These are phyloP conservation scores for Akanthomyces dipterigenus DNA, from an alignment of 2,329 filamentous ascomycete genomes.

Conservation along the genomic window DNA sequence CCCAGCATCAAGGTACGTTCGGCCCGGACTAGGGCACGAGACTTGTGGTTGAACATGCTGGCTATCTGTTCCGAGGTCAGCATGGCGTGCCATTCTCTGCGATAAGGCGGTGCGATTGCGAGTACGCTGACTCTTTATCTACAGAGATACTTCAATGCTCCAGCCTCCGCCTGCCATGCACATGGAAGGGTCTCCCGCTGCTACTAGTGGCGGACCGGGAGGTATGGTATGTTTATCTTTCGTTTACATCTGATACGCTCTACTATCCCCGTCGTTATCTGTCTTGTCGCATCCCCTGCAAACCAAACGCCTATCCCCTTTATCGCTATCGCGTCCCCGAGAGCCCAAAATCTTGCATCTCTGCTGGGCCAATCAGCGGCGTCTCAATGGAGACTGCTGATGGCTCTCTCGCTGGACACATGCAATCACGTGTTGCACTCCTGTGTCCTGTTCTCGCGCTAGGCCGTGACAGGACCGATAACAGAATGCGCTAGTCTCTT, in stretches of 20 bases:
- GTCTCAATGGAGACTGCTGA: conserved; percentile 1
- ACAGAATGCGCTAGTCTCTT: background rate
- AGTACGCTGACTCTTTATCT: conserved; percentile 1
- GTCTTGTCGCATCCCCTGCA: background rate
- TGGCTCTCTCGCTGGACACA: conserved; percentile 3
- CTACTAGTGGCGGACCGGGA: conserved; percentile 32
- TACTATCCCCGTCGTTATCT: conserved; percentile 6
- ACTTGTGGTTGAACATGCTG: background rate
- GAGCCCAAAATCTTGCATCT: background rate
- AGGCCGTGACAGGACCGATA: conserved; percentile 7
- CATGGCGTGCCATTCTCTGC: conserved; percentile 12
- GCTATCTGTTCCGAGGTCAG: background rate
- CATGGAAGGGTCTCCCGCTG: conserved; percentile 28
- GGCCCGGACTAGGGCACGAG: background rate
- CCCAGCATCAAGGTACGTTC: conserved; percentile 41
- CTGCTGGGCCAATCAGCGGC: conserved; percentile 9
- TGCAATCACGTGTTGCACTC: conserved; percentile 26
- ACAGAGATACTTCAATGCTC: conserved; percentile 10
- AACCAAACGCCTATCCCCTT: background rate
- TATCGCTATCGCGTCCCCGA: conserved; percentile 12
- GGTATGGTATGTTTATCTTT: conserved; percentile 32
- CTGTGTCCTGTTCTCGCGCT: background rate
- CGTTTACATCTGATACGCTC: conserved; percentile 10
- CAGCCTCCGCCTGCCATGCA: conserved; percentile 12
- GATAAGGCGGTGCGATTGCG: conserved; percentile 13